Evolutionary conservation across 2,329 filamentous ascomycete species (phyloP), one percentile per base, ranked within the genome.

Genomic region (Verticillium alfalfae): DNA sequence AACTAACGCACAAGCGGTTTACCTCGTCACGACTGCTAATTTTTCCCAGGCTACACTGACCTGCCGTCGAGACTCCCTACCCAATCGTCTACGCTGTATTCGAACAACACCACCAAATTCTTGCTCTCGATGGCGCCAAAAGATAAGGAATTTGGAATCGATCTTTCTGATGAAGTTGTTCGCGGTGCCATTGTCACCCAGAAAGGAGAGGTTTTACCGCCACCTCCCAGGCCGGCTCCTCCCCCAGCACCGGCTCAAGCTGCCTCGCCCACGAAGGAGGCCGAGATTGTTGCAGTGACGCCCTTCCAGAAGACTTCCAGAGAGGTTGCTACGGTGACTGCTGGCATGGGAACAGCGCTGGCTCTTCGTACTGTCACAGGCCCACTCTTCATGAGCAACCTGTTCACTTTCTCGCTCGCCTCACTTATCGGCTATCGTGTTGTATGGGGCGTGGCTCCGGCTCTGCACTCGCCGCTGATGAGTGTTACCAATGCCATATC

Each of bases 401-500:
- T 88, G 56, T 94, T 96, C 71, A 93, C 90, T 0, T 95, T 95
- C 73, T 88, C 89, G 16, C 79, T 97, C 56, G 91, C 93, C 57
- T 91, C 91, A 68, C 78, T 97, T 34, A 92, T 96, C 65, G 93
- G 92, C 8, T 96, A 97, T 70, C 86, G 92, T 57, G 91, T 91
- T 6, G 91, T 96, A 31, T 96, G 92, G 92, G 92, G 92, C 60
- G 92, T 96, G 13, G 79, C 81, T 0, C 92, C 92, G 8, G 91
- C 92, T 39, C 81, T 97, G 5, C 93, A 96, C 73, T 94, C 91
- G 2, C 93, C 92, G 1, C 78, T 97, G 5, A 96, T 97, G 93
- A 93, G 90, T 67, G 92, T 96, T 39, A 96, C 93, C 8, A 96
- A 97, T 72, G 93, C 93, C 34, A 96, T 96, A 68, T 95, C 91